Evolutionary conservation across 768 basidiomycete species (phyloP), one percentile per base, ranked within the genome.

Genomic region (Lactifluus hygrophoroides): DNA sequence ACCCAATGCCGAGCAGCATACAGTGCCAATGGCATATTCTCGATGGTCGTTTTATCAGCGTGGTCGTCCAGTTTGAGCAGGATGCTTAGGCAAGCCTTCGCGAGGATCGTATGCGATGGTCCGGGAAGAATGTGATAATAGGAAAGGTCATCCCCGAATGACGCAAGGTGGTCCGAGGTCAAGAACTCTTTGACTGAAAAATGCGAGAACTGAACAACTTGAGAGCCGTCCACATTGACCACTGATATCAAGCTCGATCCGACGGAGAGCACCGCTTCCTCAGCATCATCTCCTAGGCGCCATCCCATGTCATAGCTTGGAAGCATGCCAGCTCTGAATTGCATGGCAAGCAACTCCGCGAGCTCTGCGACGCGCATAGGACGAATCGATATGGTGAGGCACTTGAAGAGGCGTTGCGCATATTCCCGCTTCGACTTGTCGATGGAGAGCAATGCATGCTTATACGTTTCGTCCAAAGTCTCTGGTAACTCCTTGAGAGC

Each of bases 111-210:
- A 43, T 61, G 60, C 9, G 56, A 56, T 0, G 27, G 30, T 17
- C 38, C 44, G 25, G 38, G 38, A 3, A 35, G 32, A n/a, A 61
- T 35, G 38, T 48, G 51, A 19, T 58, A 61, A 17, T 16, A n/a
- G 7, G 60, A 61, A 28, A 59, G 45, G 10, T 8, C 16, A 2
- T 48, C n/a, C 34, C 30, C 45, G 7, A 23, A 35, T 0, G 6
- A 16, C 3, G 17, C 23, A 16, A 61, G 56, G 25, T 51, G 60
- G 1, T 43, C 13, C 10, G 60, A 61, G 3, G 40, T 51, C 37
- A 61, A 58, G 56, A 17, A 61, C 17, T 61, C 60, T 5, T 61
- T 51, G 19, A 59, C 60, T 0, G 60, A 58, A 21, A 51, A 61
- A 11, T 58, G 60, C 0, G 49, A 44, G 17, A 60, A 60, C 7